Base-by-base conservation (phyloP, 805 yeast genomes). In the Saturnispora mendoncae region DNA sequence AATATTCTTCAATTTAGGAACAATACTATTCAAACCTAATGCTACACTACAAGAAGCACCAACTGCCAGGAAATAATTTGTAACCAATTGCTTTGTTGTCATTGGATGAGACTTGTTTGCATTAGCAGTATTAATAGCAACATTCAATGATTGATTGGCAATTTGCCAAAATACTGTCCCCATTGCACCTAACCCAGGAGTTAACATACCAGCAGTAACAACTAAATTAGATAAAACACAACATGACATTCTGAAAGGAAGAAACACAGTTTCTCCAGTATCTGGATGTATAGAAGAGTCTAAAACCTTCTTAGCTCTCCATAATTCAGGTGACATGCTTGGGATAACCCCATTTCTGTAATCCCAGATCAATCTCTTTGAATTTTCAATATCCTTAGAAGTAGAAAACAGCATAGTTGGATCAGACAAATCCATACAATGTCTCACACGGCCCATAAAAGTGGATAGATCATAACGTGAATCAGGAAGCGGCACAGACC, bases 131-230 rank as follows among this genome's bases (percentile, higher is more conserved):
- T 92, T 92, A 51, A 92, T 85, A 2, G 98, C 98, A 43, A 92
- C 99, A 56, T 92, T 92, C 49, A 92, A 71, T 18, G 96, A 85
- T 65, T 92, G 99, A 65, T 92, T 92, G 17, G 97, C 94, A 59
- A 92, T 76, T 65, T 92, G 99, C 99, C 98, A 92, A 64, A 92
- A 90, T 18, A 87, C 58, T 0, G 97, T 90, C 29, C 98, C 99
- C 0, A 73, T 76, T 8, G 87, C 78, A 8, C 95, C 94, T 56
- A 92, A 62, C 42, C 84, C 83, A 6, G 99, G 99, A 1, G 97
- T 90, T 50, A 92, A 72, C 99, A 92, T 92, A 50, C 99, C 99
- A 3, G 83, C 90, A 5, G 97, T 90, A 38, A 92, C 97, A 18
- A 90, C 90, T 62, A 92, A 65, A 61, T 92, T 92, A 9, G 95